phyloP scores from a whole-genome alignment of 75 land plant species.

The Selaginella tamariscina region DNA sequence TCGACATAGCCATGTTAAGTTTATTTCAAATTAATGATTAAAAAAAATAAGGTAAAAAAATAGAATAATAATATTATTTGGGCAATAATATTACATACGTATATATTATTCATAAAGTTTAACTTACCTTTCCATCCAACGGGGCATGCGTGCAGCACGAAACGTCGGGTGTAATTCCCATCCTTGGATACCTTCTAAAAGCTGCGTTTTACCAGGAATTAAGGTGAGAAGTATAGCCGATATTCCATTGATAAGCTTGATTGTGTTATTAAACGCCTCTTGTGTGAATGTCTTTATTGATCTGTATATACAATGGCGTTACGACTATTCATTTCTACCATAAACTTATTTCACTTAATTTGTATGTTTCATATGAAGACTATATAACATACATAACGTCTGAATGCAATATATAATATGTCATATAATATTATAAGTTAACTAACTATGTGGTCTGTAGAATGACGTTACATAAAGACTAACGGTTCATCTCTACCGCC shows the following conservation, averaged over 20 bases:
- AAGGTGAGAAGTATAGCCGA: conserved; percentile 72
- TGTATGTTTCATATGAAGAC: background rate
- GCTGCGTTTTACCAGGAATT: conserved; percentile 60
- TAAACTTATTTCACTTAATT: background rate
- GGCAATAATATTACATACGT: no score
- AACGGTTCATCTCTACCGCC: no score
- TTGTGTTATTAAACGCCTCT: conserved; percentile 75
- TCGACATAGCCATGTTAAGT: no score
- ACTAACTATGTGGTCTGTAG: no score
- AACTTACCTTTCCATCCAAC: conserved; percentile 97
- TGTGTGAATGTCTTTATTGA: conserved; percentile 87
- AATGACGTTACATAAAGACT: no score
- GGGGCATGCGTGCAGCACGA: conserved; percentile 78
- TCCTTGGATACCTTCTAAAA: conserved; percentile 90
- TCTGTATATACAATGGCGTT: no score
- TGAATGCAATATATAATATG: background rate
- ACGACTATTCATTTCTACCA: conserved; percentile 4
- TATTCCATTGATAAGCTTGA: conserved; percentile 79
- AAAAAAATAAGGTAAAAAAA: no score
- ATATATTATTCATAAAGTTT: background rate
- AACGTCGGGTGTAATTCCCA: conserved; percentile 92
- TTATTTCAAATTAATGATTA: no score
- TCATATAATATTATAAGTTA: no score
- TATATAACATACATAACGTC: conserved; percentile 4
- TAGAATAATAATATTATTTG: no score